A percentile compares a stretch with the other conserved stretches of the same genome.
These are phyloP conservation scores for Rhizopogon roseolus DNA, from an alignment of 768 basidiomycete species.

Conservation along the genomic window DNA sequence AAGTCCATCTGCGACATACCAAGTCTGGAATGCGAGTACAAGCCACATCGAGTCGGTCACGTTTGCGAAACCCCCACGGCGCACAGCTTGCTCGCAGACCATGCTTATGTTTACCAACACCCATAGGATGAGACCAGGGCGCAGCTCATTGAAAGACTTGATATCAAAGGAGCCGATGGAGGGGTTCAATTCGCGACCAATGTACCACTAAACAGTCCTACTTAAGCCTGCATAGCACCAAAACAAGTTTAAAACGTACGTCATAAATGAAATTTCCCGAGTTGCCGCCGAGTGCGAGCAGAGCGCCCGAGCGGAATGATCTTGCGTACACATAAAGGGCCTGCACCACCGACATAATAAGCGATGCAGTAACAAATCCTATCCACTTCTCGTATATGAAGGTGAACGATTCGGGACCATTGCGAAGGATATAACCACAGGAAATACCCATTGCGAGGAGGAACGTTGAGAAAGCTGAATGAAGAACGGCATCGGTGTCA, in stretches of 20 bases:
- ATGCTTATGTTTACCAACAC: slow-evolving; percentile 84
- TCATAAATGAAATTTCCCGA: slow-evolving; percentile 85
- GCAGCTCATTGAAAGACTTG: slow-evolving; percentile 50
- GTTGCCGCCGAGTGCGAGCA: slow-evolving; percentile 93
- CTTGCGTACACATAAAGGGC: slow-evolving; percentile 62
- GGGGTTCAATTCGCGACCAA: slow-evolving; percentile 94
- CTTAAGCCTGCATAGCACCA: not conserved
- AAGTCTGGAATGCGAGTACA: slow-evolving; percentile 77
- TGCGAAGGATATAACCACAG: slow-evolving; percentile 62
- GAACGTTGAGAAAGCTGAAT: slow-evolving; percentile 79
- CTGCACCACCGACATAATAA: slow-evolving; percentile 76
- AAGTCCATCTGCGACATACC: slow-evolving; percentile 82
- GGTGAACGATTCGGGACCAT: slow-evolving; percentile 78
- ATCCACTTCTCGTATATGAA: slow-evolving; percentile 92
- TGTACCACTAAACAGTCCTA: slow-evolving; percentile 64
- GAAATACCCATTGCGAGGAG: slow-evolving; percentile 75
- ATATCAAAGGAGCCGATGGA: slow-evolving; percentile 72
- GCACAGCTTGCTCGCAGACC: slow-evolving; percentile 85
- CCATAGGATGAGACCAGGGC: slow-evolving; percentile 81
- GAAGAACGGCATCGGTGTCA: not conserved
- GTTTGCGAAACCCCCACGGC: slow-evolving; percentile 55
- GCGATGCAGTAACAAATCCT: slow-evolving; percentile 78
- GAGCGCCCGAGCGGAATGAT: slow-evolving; percentile 64
- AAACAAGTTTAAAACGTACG: slow-evolving; percentile 40
- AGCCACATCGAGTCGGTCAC: slow-evolving; percentile 92